A percentile compares a stretch with the other conserved stretches of the same genome.
Conservation (phyloP, 768 basidiomycete genomes). For the Boletellus emodensis region DNA sequence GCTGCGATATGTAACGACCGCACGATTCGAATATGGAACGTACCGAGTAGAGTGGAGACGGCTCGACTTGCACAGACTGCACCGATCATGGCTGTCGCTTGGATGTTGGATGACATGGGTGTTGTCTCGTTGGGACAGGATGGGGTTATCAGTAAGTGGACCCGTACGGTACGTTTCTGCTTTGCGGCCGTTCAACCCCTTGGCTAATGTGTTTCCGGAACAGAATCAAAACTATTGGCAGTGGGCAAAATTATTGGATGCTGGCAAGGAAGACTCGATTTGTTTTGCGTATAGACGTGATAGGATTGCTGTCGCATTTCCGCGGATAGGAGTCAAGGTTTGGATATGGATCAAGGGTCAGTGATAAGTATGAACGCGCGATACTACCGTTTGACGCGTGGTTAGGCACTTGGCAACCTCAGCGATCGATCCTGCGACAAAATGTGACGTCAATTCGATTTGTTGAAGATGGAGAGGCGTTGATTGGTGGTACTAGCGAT, state of each 20-base stretch:
- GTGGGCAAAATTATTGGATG: constrained; percentile 52
- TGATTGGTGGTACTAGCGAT: constrained; percentile 67
- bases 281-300: constrained; percentile 56
- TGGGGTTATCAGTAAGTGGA: constrained; percentile 59
- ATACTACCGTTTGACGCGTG: constrained; percentile 1
- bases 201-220: not conserved
- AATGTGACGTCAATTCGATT: constrained; percentile 64
- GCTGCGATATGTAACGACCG: constrained; percentile 60
- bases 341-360: constrained; percentile 60
- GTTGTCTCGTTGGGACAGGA: constrained; percentile 55
- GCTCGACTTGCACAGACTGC: constrained; percentile 54
- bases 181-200: not conserved
- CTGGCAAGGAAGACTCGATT: constrained; percentile 42
- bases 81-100: constrained; percentile 45
- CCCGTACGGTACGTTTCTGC: constrained; percentile 41
- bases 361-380: not conserved
- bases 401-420: constrained; percentile 58
- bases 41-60: constrained; percentile 43
- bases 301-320: constrained; percentile 60
- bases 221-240: constrained; percentile 52
- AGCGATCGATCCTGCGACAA: constrained; percentile 59
- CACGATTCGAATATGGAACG: constrained; percentile 64
- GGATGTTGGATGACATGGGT: constrained; percentile 57
- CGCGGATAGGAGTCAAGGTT: constrained; percentile 56
- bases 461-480: constrained; percentile 56